Evolutionary conservation across 257 asterid species (phyloP), one percentile per base, ranked within the genome.

Genomic region (Ocimum tenuiflorum): DNA sequence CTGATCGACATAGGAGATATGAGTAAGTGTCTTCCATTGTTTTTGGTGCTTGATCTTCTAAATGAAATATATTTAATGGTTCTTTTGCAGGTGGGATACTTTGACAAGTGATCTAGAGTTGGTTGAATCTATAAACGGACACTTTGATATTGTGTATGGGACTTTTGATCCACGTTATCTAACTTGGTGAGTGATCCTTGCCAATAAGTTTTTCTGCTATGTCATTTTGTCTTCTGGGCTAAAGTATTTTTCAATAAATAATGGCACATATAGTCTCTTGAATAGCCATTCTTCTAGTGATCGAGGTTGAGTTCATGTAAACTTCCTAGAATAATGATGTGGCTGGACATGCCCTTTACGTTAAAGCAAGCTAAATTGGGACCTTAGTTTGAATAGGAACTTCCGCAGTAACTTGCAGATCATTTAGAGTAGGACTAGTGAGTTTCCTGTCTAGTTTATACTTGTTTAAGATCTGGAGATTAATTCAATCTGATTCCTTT

Each of bases 31-130:
- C 68, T 19, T 24, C 61, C 22, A 1, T 14, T 33, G 35, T 67
- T 18, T 51, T 68, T 56, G 29, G 50, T 35, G 45, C 49, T 27
- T 78, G 31, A 51, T 79, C 42, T 45, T 73, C 67, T 71, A 17
- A 17, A 58, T 31, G 49, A 57, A 60, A 72, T 59, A 70, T 33
- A 41, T 70, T 78, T 79, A 48, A 88, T 65, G 50, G 60, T 51
- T 73, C 75, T 75, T 77, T 62, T 78, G 70, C 84, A 94, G 99
- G 88, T 94, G 99, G 99, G 99, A 94, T 77, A 65, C 95, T 52
- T 77, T 94, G 78, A 94, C 94, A 58, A 87, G 92, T 59, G 97
- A 94, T 78, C 71, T 94, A 85, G 96, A 94, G 88, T 74, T 94
- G 80, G 51, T 94, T 77, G 96, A 88, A 69, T 83, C 95, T 46